These are phyloP conservation scores for Schizopora paradoxa DNA, from an alignment of 1,284 basidiomycete genomes.

Conservation along the genomic window DNA sequence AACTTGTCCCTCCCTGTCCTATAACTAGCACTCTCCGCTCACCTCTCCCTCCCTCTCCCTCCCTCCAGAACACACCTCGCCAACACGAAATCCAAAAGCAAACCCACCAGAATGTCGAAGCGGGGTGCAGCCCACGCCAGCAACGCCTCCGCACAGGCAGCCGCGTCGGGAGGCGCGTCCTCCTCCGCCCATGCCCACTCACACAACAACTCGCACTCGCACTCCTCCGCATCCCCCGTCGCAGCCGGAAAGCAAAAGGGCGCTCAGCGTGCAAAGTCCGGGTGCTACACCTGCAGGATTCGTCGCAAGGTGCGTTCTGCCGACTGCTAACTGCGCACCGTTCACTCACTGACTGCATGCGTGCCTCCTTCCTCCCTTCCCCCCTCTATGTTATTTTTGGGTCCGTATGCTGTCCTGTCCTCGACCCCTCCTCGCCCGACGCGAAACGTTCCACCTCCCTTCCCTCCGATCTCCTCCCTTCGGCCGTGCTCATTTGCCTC, in stretches of 20 bases:
- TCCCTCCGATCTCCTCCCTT: no score
- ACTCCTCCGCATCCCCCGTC: slow-evolving; percentile 35
- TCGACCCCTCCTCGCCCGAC: slow-evolving; percentile 18
- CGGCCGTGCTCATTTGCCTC: no score
- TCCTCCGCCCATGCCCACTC: no score
- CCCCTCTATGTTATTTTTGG: slow-evolving; percentile 9
- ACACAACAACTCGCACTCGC: no score
- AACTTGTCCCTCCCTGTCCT: no score
- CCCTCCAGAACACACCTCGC: no score
- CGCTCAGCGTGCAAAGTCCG: slow-evolving; percentile 74
- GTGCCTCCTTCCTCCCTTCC: background rate
- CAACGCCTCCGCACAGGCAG: background rate
- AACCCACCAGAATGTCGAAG: background rate
- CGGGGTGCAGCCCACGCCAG: background rate
- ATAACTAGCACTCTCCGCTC: no score
- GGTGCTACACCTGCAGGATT: slow-evolving; percentile 81
- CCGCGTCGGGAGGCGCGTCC: no score
- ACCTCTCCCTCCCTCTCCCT: no score
- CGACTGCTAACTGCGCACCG: background rate
- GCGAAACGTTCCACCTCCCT: slow-evolving; percentile 19
- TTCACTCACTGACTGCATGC: slow-evolving; percentile 2
- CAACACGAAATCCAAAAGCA: no score
- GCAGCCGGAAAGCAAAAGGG: slow-evolving; percentile 46
- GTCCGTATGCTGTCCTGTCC: no score
- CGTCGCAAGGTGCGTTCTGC: slow-evolving; percentile 59